These are phyloP conservation scores for Quercus aquifolioides DNA, from an alignment of 306 rosid genomes.

Conservation along the genomic window DNA sequence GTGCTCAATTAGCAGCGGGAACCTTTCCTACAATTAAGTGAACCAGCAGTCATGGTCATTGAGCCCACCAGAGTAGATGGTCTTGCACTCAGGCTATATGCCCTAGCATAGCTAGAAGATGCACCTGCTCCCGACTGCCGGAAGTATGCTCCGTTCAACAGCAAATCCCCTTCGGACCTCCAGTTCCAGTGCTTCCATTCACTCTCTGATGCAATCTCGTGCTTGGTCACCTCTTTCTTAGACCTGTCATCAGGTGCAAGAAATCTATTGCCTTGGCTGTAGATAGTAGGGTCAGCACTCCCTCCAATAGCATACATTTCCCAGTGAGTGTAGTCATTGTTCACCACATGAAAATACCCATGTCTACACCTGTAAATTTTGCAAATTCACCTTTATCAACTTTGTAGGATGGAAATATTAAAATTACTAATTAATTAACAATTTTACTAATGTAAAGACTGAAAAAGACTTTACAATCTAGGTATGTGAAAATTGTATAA, in stretches of 20 bases:
- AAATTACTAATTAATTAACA: no score
- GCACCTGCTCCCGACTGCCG: conserved; percentile 66
- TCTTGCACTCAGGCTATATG: conserved; percentile 76
- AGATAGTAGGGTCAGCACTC: conserved; percentile 79
- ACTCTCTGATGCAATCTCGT: conserved; percentile 59
- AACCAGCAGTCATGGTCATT: conserved; percentile 77
- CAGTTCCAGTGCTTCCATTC: conserved; percentile 82
- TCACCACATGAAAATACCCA: conserved; percentile 88
- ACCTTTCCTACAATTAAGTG: conserved; percentile 64
- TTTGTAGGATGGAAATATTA: no score
- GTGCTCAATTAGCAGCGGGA: conserved; percentile 35
- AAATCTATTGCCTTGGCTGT: conserved; percentile 85
- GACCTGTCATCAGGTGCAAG: conserved; percentile 56
- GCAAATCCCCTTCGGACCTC: conserved; percentile 82
- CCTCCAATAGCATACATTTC: conserved; percentile 98
- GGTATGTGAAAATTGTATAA: no score
- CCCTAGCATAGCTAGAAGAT: conserved; percentile 60
- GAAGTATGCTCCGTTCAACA: conserved; percentile 82
- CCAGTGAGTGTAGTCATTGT: conserved; percentile 94
- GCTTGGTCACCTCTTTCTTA: conserved; percentile 78
- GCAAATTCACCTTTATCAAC: no score
- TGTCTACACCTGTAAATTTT: conserved; percentile 64
- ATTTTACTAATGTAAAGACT: no score
- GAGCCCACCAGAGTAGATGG: conserved; percentile 83
- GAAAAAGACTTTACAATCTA: no score